These are phyloP conservation scores for Penicillium waksmanii DNA, from an alignment of 495 filamentous ascomycete species.

Conservation along the genomic window DNA sequence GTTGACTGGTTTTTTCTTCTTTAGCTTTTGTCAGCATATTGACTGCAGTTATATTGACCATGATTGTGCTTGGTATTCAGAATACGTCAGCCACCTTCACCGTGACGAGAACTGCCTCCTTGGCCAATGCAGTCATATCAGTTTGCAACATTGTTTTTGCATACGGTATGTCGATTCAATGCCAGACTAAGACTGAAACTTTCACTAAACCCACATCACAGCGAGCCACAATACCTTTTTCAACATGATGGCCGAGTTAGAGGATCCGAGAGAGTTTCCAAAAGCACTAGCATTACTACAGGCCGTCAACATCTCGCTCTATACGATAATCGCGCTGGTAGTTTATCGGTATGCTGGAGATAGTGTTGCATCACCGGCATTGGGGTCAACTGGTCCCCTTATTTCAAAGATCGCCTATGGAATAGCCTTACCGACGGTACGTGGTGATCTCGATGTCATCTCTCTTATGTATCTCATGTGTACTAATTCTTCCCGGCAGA, in stretches of 20 bases:
- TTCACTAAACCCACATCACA: background rate
- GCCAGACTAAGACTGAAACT: background rate
- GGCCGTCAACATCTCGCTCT: slow-evolving; percentile 65
- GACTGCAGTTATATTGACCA: slow-evolving; percentile 65
- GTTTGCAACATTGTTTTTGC: slow-evolving; percentile 35
- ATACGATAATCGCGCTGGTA: slow-evolving; percentile 51
- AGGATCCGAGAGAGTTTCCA: slow-evolving; percentile 65
- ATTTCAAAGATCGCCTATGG: slow-evolving; percentile 76
- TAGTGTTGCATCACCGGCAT: slow-evolving; percentile 69
- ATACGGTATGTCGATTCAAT: slow-evolving; percentile 2
- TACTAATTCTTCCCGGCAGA: slow-evolving; percentile 15
- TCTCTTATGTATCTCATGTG: background rate
- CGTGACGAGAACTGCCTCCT: background rate
- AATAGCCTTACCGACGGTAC: slow-evolving; percentile 75
- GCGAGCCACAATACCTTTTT: slow-evolving; percentile 67
- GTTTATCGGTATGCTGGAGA: slow-evolving; percentile 75
- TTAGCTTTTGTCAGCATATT: slow-evolving; percentile 54
- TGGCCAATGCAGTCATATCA: slow-evolving; percentile 5
- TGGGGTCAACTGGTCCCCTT: slow-evolving; percentile 65
- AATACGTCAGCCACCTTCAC: background rate
- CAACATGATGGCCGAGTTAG: slow-evolving; percentile 75
- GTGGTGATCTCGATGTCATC: no score
- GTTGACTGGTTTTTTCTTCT: background rate
- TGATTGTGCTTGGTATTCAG: slow-evolving; percentile 61
- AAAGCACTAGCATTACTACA: slow-evolving; percentile 70